Base-by-base conservation (phyloP, 805 yeast species). In the Lachancea quebecensis region DNA sequence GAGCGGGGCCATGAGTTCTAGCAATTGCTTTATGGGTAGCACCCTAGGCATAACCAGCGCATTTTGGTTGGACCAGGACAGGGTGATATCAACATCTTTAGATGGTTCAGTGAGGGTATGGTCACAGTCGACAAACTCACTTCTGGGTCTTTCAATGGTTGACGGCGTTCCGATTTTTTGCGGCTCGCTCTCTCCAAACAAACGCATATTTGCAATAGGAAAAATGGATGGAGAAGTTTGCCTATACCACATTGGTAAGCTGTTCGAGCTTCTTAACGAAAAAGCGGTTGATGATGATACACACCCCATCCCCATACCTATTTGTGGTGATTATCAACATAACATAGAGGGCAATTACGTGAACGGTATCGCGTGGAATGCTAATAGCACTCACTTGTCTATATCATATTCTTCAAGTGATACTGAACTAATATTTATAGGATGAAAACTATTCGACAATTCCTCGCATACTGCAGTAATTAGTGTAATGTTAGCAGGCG, bases 101-200 rank as follows among this genome's bases (percentile, higher is more conserved):
- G 95, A 89, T 53, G 87, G 93, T 0, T 68, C 82, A 0, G 66
- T 82, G 1, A 73, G 82, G 48, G 51, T 85, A 0, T 86, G 95
- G 95, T 77, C 82, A 51, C 70, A 76, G 2, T 10, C 36, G 2
- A 38, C 49, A 1, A 55, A 61, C 40, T 16, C 50, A 12, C 18
- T 59, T 17, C 36, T 59, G 4, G 68, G 57, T 5, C 44, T 57
- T 7, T 67, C 56, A 45, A 59, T 59, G 48, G 59, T 69, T 2
- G 78, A 72, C 45, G 81, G 82, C 21, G 57, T 70, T 3, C 78
- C 89, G 3, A 73, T 86, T 1, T 69, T 81, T 45, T 66, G 68
- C 15, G 79, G 81, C 1, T 61, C 69, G 1, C 49, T 84, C 7
- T 78, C 88, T 0, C 74, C 77, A 0, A 69, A 77, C 55, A 60